These are phyloP conservation scores for Annona squamosa DNA, from an alignment of 164 flowering plant species.

Conservation along the genomic window DNA sequence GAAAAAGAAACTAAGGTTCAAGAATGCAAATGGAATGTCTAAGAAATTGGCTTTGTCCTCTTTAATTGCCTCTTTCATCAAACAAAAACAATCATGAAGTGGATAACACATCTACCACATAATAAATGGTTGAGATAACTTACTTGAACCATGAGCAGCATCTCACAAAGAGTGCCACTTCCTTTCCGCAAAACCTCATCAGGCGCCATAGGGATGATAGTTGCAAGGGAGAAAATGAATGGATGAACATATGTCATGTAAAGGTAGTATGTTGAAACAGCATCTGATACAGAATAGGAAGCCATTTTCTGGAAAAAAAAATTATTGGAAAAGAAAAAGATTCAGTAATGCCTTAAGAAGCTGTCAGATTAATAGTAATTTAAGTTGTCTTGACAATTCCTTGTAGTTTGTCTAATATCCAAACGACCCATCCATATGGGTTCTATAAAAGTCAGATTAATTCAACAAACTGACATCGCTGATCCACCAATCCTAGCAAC, in stretches of 20 bases:
- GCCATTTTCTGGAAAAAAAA: slow-evolving; percentile 80
- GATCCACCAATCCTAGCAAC: too few species aligned
- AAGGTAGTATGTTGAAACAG: slow-evolving; percentile 92
- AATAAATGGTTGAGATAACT: slow-evolving; percentile 15
- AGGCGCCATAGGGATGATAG: slow-evolving; percentile 99
- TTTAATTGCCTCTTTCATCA: background rate
- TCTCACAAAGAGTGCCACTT: slow-evolving; percentile 99
- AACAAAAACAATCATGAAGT: background rate
- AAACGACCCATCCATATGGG: too few species aligned
- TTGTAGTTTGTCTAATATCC: too few species aligned
- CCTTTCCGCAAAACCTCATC: slow-evolving; percentile 99
- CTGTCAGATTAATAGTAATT: too few species aligned
- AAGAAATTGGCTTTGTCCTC: background rate
- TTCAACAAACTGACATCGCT: too few species aligned
- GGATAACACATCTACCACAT: background rate
- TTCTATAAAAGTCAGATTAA: too few species aligned
- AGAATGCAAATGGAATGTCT: background rate
- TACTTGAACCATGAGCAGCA: slow-evolving; percentile 99
- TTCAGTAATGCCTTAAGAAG: slow-evolving; percentile 9
- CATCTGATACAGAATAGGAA: slow-evolving; percentile 99
- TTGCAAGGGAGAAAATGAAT: slow-evolving; percentile 95
- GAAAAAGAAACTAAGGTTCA: background rate
- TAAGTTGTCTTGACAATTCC: too few species aligned
- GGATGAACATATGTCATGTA: slow-evolving; percentile 99
- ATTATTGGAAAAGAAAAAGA: slow-evolving; percentile 7